Base-by-base conservation (phyloP, 2,329 filamentous ascomycete species). In the Apiospora rasikravindrae region DNA sequence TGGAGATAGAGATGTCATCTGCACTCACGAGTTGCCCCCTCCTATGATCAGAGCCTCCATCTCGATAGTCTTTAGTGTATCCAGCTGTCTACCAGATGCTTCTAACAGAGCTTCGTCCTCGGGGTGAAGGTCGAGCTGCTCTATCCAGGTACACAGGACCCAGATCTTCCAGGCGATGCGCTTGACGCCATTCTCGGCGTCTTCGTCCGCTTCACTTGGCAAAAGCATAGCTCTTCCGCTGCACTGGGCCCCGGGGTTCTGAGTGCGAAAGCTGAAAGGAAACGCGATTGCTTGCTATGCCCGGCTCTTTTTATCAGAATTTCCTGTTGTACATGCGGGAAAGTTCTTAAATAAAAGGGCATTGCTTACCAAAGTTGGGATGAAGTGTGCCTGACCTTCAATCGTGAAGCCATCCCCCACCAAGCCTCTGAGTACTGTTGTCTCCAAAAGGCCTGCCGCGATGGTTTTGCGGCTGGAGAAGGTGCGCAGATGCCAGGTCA, bases 401-500 rank as follows among this genome's bases (percentile, higher is more conserved):
- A 79, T 66, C n/a, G 68, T 26, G 37, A 79, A 69, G 10, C 61
- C 69, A 0, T 69, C 53, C 4, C 10, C 75, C 1, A 29, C 44
- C 19, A 77, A 13, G 2, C 73, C 74, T 45, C 79, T 69, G 24
- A 77, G 72, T 5, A 57, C 53, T 13, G 53, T 71, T 1, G 75
- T 76, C 53, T 76, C 70, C 29, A 79, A 44, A 2, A 82, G 61
- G 24, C 67, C 71, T 2, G 77, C 70, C 0, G 79, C 78, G 69
- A 83, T 79, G 0, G 74, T 67, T 0, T 40, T 70, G 0, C 75
- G 73, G 0, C 71, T 71, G 4, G 42, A 74, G 64, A 83, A 81
- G 2, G 81, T 83, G 14, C 82, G 81, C n/a, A 82, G 51, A 57
- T 83, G 80, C 70, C 75, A 82, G 0, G 82, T 84, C 29, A 84